Conservation (phyloP, 148 eudicot genomes). For the Chenopodium formosanum region DNA sequence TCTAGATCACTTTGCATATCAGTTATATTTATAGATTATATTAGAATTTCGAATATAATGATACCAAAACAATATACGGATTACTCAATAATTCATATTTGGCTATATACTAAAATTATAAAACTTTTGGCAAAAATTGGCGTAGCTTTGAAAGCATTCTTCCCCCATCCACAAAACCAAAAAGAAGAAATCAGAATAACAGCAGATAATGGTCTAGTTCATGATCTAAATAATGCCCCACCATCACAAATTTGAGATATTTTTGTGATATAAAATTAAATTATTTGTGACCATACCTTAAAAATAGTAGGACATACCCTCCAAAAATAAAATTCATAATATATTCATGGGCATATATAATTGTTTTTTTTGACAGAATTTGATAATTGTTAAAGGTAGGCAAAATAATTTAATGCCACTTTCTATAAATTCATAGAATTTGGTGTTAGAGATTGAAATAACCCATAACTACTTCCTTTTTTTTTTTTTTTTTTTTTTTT, state of each 20-base stretch:
- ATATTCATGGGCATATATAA: not conserved
- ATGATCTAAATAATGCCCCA: not conserved
- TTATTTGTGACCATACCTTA: not conserved
- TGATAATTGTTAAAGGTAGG: not conserved
- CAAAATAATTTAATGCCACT: not conserved
- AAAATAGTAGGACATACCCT: not conserved
- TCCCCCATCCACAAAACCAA: not conserved
- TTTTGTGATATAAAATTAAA: not conserved
- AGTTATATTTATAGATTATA: too few relatives aligned
- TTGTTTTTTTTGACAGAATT: too few relatives aligned
- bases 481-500: too few relatives aligned
- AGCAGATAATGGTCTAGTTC: not conserved
- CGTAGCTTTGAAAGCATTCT: not conserved
- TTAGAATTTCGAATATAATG: too few relatives aligned
- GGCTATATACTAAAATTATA: too few relatives aligned
- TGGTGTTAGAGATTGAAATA: too few relatives aligned
- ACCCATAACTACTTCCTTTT: not conserved
- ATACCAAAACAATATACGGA: too few relatives aligned
- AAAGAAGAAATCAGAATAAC: not conserved
- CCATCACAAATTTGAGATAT: not conserved
- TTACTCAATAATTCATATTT: too few relatives aligned
- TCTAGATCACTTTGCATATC: too few relatives aligned
- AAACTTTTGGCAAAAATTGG: not conserved
- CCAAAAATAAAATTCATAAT: not conserved
- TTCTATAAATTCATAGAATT: too few relatives aligned